Percentiles rank a stretch among this genome's conserved stretches.
These are phyloP conservation scores for Irpex rosettiformis DNA, from an alignment of 1,284 basidiomycete species.

Conservation along the genomic window DNA sequence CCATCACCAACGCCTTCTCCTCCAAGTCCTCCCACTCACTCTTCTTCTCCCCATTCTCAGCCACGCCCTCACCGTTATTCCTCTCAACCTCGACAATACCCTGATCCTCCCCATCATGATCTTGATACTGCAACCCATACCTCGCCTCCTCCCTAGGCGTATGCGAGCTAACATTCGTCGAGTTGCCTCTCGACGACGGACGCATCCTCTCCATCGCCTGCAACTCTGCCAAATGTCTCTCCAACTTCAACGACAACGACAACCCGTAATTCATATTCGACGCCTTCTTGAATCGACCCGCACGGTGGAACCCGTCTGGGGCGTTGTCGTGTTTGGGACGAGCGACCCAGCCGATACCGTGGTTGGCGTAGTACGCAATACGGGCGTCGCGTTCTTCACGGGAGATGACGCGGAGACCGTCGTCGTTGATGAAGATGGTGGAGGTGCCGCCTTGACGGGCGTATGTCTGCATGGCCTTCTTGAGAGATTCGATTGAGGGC, in stretches of 20 bases:
- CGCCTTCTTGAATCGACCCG: constrained; percentile 90
- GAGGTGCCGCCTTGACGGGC: constrained; percentile 53
- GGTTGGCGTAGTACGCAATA: constrained; percentile 73
- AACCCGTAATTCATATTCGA: constrained; percentile 89
- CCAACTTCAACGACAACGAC: constrained; percentile 67
- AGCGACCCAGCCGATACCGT: constrained; percentile 82
- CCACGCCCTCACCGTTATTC: constrained; percentile 7
- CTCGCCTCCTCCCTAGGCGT: constrained; percentile 21
- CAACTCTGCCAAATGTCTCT: constrained; percentile 59
- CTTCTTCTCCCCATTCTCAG: constrained; percentile 13
- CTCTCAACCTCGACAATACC: constrained; percentile 18
- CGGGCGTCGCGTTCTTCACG: constrained; percentile 63
- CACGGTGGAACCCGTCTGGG: constrained; percentile 68
- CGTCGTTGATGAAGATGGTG: constrained; percentile 50
- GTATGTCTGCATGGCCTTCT: constrained; percentile 44
- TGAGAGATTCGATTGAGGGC: constrained; percentile 44
- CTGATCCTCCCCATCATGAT: constrained; percentile 31
- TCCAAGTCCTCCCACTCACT: constrained; percentile 31
- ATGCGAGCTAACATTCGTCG: constrained; percentile 7
- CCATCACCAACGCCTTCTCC: constrained; percentile 36
- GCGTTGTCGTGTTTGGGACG: constrained; percentile 65
- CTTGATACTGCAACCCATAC: constrained; percentile 34
- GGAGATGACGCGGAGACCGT: constrained; percentile 46
- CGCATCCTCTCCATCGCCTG: constrained; percentile 31
- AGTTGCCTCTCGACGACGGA: constrained; percentile 13